Percentiles rank a stretch among this genome's conserved stretches.
Evolutionary conservation across 352 stramenopile species (phyloP).

Genomic region (Phytophthora parvispora): DNA sequence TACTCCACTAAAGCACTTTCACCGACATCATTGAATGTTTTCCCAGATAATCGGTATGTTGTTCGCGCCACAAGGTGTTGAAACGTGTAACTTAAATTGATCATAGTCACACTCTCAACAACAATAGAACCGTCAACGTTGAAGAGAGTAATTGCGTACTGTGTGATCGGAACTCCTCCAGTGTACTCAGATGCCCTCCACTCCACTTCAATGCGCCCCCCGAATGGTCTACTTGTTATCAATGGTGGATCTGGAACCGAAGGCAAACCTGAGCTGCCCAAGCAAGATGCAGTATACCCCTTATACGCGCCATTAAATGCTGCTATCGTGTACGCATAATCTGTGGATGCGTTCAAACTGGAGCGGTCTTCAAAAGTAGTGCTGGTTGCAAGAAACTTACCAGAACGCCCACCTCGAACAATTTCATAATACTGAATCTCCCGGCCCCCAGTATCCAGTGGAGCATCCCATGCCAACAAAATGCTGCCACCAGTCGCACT

Average conservation of each 20-base stretch:
- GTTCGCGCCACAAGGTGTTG: constrained; percentile 25
- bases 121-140: neutral
- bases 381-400: constrained; percentile 15
- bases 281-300: constrained; percentile 5
- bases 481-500: constrained; percentile 39
- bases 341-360: constrained; percentile 31
- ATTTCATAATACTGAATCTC: constrained; percentile 59
- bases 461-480: constrained; percentile 47
- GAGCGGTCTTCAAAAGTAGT: constrained; percentile 42
- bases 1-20: constrained; percentile 20
- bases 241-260: constrained; percentile 35
- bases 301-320: constrained; percentile 57
- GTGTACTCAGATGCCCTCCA: constrained; percentile 52
- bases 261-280: constrained; percentile 25
- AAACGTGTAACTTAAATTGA: constrained; percentile 19
- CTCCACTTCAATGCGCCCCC: constrained; percentile 52
- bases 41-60: constrained; percentile 33
- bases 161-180: constrained; percentile 45
- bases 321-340: constrained; percentile 54
- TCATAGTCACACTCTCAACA: constrained; percentile 11
- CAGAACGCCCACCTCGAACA: constrained; percentile 15
- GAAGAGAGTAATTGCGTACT: constrained; percentile 34
- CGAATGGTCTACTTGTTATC: constrained; percentile 38
- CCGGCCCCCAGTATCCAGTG: constrained; percentile 55
- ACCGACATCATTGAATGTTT: constrained; percentile 26